These are phyloP conservation scores for Cercospora sp. DNA, from an alignment of 2,329 filamentous ascomycete species.

Conservation along the genomic window DNA sequence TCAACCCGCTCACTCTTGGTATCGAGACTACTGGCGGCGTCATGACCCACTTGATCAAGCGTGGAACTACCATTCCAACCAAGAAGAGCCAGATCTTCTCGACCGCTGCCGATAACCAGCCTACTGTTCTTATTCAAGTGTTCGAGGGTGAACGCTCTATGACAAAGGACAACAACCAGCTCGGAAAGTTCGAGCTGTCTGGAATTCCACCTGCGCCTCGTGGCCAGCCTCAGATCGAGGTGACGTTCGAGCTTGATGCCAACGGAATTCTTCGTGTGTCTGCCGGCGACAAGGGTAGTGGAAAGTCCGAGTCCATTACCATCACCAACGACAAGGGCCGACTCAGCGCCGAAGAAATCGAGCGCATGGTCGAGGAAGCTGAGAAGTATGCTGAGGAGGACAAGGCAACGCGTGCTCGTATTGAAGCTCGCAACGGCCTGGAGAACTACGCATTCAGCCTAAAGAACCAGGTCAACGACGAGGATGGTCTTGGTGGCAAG, in stretches of 20 bases:
- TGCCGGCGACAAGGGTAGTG: conserved; percentile 95
- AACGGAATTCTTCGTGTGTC: conserved; percentile 98
- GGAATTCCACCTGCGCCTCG: conserved; percentile 92
- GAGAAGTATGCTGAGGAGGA: conserved; percentile 99
- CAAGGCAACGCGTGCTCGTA: conserved; percentile 95
- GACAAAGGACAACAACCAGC: conserved; percentile 67
- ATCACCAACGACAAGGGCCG: conserved; percentile 99
- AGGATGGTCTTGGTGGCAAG: conserved; percentile 96
- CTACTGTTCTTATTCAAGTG: conserved; percentile 97
- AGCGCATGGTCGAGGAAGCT: conserved; percentile 97
- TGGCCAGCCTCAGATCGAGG: conserved; percentile 97
- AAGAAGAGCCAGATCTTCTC: conserved; percentile 99
- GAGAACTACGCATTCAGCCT: conserved; percentile 99
- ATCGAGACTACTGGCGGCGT: conserved; percentile 98
- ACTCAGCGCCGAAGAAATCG: conserved; percentile 93
- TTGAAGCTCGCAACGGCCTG: conserved; percentile 91
- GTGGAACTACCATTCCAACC: conserved; percentile 97
- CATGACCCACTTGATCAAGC: conserved; percentile 97
- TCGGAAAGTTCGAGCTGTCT: conserved; percentile 98
- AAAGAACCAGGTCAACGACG: conserved; percentile 98
- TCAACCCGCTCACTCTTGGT: conserved; percentile 94
- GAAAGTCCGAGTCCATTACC: conserved; percentile 95
- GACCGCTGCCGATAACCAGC: conserved; percentile 96
- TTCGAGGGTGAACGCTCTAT: conserved; percentile 87
- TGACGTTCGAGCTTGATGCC: conserved; percentile 95